phyloP scores from a whole-genome alignment of 805 yeast genomes.

The Ogataea degrootiae region DNA sequence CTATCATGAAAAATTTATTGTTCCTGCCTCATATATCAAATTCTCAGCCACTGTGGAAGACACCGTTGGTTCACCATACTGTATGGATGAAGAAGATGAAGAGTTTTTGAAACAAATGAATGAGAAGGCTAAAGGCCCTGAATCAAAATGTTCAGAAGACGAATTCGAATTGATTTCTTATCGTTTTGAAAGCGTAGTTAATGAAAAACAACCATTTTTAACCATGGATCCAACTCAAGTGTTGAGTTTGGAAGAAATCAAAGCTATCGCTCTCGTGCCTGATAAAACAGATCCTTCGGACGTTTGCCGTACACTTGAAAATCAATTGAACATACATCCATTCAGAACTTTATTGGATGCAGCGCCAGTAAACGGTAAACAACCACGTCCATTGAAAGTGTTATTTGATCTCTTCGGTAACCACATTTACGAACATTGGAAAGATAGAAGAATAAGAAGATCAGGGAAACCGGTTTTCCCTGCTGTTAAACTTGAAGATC shows the following conservation, averaged over 20 bases:
- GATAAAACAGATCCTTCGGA: constrained; percentile 48
- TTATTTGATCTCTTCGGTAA: constrained; percentile 59
- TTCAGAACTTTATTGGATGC: constrained; percentile 59
- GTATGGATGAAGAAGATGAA: constrained; percentile 87
- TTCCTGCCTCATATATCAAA: constrained; percentile 78
- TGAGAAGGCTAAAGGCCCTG: constrained; percentile 29
- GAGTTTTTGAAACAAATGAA: constrained; percentile 49
- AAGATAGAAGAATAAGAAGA: constrained; percentile 60
- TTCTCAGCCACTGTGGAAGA: constrained; percentile 96
- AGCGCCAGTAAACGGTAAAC: constrained; percentile 32
- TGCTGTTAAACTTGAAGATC: constrained; percentile 76
- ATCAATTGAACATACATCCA: constrained; percentile 49
- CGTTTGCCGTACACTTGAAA: constrained; percentile 52
- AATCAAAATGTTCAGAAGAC: constrained; percentile 54
- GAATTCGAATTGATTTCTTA: constrained; percentile 81
- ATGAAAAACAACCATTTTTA: constrained; percentile 83
- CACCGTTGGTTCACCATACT: constrained; percentile 77
- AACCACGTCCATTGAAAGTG: constrained; percentile 40
- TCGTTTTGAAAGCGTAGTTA: constrained; percentile 66
- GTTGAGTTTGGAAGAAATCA: constrained; percentile 63
- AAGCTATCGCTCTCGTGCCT: constrained; percentile 41
- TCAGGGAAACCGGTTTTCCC: constrained; percentile 73
- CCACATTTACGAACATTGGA: constrained; percentile 78
- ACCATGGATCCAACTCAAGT: constrained; percentile 80
- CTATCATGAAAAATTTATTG: constrained; percentile 61